phyloP scores from a whole-genome alignment of 345 rosid genomes.

The Arabidopsis arenosa region DNA sequence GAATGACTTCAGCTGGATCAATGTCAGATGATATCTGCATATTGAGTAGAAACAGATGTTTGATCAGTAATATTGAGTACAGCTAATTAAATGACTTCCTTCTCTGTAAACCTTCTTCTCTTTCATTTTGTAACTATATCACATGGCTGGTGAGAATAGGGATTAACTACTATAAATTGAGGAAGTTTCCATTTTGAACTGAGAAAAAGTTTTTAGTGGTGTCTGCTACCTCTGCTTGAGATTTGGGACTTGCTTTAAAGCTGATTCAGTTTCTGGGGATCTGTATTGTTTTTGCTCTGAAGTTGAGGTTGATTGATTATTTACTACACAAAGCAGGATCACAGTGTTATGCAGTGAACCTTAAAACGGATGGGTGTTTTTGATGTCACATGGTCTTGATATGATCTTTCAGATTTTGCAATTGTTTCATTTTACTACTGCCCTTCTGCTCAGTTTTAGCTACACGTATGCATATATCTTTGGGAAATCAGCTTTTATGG shows the following conservation, averaged over 20 bases:
- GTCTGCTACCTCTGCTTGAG: conserved; percentile 30
- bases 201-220: conserved; percentile 32
- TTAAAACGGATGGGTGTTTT: conserved; percentile 34
- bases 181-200: conserved; percentile 14
- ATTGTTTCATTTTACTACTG: conserved; percentile 36
- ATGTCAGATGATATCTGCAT: conserved; percentile 35
- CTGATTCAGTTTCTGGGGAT: conserved; percentile 40
- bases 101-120: conserved; percentile 32
- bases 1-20: conserved; percentile 36
- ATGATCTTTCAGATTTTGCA: conserved; percentile 32
- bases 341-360: conserved; percentile 35
- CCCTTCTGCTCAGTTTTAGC: conserved; percentile 39
- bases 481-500: conserved; percentile 47
- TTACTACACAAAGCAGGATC: conserved; percentile 33
- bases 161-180: conserved; percentile 12
- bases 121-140: conserved; percentile 10
- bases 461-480: conserved; percentile 35
- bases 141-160: conserved; percentile 22
- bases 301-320: conserved; percentile 26
- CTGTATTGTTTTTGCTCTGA: conserved; percentile 37
- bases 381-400: conserved; percentile 36
- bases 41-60: conserved; percentile 29
- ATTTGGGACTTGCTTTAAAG: conserved; percentile 35
- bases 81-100: conserved; percentile 7
- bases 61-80: conserved; percentile 24